Conservation (phyloP, 176 grass and related monocot genomes). For the Melocanna baccifera region DNA sequence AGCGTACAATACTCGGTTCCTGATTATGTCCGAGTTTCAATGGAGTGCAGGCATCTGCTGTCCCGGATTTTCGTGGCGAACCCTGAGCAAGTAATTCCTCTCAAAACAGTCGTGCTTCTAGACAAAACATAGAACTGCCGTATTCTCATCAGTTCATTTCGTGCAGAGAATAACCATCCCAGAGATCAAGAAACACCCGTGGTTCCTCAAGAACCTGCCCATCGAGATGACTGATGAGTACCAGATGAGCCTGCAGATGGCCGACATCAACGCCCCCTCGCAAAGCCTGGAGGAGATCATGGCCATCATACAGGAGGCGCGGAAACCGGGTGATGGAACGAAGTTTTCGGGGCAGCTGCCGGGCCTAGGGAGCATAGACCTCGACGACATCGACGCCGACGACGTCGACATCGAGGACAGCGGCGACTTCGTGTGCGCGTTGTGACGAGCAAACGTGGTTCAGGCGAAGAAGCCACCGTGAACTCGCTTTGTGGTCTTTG, state of each 20-base stretch:
- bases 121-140: neutral
- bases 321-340: conserved; percentile 34
- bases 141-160: conserved; percentile 19
- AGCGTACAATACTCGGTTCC: conserved; percentile 80
- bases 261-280: conserved; percentile 15
- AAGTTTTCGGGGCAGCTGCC: conserved; percentile 48
- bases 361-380: conserved; percentile 70
- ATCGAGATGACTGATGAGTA: conserved; percentile 92
- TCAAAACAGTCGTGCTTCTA: neutral
- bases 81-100: conserved; percentile 74
- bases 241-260: conserved; percentile 42
- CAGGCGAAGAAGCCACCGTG: neutral
- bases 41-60: conserved; percentile 85
- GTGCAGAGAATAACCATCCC: conserved; percentile 87
- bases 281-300: conserved; percentile 75
- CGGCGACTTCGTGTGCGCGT: conserved; percentile 63
- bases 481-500: neutral
- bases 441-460: conserved; percentile 33
- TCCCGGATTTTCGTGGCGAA: conserved; percentile 90
- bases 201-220: conserved; percentile 95
- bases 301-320: conserved; percentile 75
- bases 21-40: conserved; percentile 77
- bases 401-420: conserved; percentile 78
- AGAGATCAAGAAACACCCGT: conserved; percentile 95
- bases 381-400: conserved; percentile 67